Base-by-base conservation (phyloP, 805 yeast species). In the Tetrapisispora pingtungensis region DNA sequence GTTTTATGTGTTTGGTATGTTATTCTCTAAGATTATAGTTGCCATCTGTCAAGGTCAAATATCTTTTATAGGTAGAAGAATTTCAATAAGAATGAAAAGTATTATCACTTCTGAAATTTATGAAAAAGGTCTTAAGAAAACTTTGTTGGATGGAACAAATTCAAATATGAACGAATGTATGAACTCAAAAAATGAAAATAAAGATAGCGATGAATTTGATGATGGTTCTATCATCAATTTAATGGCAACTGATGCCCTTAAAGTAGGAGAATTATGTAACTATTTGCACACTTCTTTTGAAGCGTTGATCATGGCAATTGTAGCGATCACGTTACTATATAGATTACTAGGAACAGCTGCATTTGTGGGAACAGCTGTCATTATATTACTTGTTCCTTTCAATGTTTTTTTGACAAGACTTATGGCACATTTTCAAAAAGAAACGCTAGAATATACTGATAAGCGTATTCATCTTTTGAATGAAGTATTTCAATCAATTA, bases 201-300 rank as follows among this genome's bases (percentile, higher is more conserved):
- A 51, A 6, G 59, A 61, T 18, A 66, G 61, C 39, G 69, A 68
- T 42, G 70, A 61, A 41, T 54, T 48, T 65, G 93, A 87, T 59
- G 63, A 87, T 43, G 98, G 98, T 52, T 88, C 95, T 14, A 85
- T 93, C 50, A 89, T 93, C 60, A 93, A 93, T 61, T 72, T 90
- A 55, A 90, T 90, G 88, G 82, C 97, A 27, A 93, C 93, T 41
- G 98, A 93, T 69, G 93, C 98, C 5, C 89, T 86, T 69, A 93
- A 90, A 64, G 89, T 93, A 20, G 83, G 95, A 32, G 98, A 93
- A 68, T 78, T 90, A 46, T 83, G 94, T 67, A 95, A 94, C 33
- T 93, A 93, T 59, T 66, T 90, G 47, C 97, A 93, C 63, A 83
- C 77, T 54, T 80, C 88, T 58, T 81, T 84, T 14, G 79, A 82